These are phyloP conservation scores for Aspergillus chevalieri DNA, from an alignment of 2,329 filamentous ascomycete species.

Conservation along the genomic window DNA sequence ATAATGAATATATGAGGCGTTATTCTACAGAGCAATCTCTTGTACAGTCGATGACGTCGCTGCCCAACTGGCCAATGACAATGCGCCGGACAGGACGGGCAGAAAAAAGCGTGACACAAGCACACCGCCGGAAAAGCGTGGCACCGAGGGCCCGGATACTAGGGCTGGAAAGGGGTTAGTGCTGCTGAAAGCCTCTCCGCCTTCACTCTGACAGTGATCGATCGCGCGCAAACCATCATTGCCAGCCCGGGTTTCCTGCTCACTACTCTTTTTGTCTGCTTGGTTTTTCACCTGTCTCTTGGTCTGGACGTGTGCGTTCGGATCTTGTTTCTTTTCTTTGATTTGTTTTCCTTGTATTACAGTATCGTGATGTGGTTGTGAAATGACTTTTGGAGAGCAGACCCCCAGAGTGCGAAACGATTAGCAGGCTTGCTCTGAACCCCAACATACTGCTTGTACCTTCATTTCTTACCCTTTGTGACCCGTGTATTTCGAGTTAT, in stretches of 20 bases:
- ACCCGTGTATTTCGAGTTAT: background rate
- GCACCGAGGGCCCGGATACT: conserved; percentile 14
- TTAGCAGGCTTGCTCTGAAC: conserved; percentile 11
- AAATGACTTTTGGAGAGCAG: conserved; percentile 18
- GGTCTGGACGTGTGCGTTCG: background rate
- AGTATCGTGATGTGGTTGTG: conserved; percentile 23
- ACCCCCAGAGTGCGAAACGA: conserved; percentile 19
- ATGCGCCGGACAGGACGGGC: background rate
- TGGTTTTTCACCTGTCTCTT: background rate
- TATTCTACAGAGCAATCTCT: background rate
- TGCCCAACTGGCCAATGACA: background rate
- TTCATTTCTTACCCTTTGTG: background rate
- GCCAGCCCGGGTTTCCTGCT: conserved; percentile 11
- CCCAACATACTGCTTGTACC: conserved; percentile 2
- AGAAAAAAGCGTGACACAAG: background rate
- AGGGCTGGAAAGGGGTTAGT: conserved; percentile 20
- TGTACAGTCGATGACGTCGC: conserved; percentile 26
- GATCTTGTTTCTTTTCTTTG: conserved; percentile 1
- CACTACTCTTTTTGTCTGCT: conserved; percentile 6
- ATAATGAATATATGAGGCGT: conserved; percentile 14
- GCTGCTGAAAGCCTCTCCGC: conserved; percentile 26
- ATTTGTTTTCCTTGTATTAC: background rate
- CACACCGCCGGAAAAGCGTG: conserved; percentile 18
- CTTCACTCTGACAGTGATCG: conserved; percentile 31
- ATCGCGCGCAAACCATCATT: conserved; percentile 33